Base-by-base conservation (phyloP, 495 filamentous ascomycete species). In the Penicillium mononematosum region DNA sequence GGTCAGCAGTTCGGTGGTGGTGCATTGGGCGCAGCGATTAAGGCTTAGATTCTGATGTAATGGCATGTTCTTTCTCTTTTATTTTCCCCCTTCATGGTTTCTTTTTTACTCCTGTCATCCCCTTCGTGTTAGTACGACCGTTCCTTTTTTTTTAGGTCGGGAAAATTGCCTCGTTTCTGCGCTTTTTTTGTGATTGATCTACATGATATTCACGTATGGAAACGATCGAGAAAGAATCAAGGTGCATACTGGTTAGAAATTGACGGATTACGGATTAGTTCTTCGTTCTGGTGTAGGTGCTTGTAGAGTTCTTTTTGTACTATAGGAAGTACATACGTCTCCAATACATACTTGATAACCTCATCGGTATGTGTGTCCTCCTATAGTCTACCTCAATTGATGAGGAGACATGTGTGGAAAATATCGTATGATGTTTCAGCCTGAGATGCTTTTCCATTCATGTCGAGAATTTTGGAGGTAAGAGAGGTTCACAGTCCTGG, bases 1-100 rank as follows among this genome's bases (percentile, higher is more conserved):
- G 81, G 82, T 53, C 81, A 85, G 66, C 82, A 85, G 69, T 85
- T 85, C 63, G 76, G 82, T 49, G 81, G 81, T 60, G 83, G 83
- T 77, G 83, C 82, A 68, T 79, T 86, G 69, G 83, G 83, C 45
- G 76, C 80, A 73, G 82, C 83, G 54, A 84, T 86, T 62, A 83
- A 84, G 75, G 81, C 82, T 66, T 86, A 79, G 76, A 72, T 66
- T 64, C 47, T 69, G 66, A 64, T 64, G 51, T 76, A 76, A 76
- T 76, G 72, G 74, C 70, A 76, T 73, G 65, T 55, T 55, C 41
- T 36, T 45, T 44, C 25, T 44, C 55, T 53, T 61, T 58, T 58
- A 60, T 62, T 64, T 61, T 59, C 29, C 32, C 29, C 31, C 42
- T 54, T 55, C 53, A 55, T 46, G 53, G 43, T 55, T 55, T 55